Evolutionary conservation across 345 rosid genomes (phyloP), one percentile per base, ranked within the genome.

Genomic region (Erucastrum elatum): DNA sequence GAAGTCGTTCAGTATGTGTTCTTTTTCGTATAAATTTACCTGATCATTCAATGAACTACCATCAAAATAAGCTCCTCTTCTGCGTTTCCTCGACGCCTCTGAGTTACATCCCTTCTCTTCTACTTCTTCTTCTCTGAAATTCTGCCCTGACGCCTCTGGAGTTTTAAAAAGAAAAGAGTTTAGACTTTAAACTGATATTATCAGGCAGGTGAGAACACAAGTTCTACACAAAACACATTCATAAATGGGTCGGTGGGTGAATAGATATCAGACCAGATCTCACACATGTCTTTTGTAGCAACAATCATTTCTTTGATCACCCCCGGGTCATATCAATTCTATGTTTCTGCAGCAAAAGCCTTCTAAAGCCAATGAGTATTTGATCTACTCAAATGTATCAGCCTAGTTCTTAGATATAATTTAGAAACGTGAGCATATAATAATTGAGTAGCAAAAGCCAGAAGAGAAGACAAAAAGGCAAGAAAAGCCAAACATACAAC

Each of bases 141-240:
- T 92, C 87, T 90, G 97, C 82, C 87, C 92, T 8, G 91, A 87
- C 10, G 79, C 87, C 85, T 92, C 97, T 89, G 88, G 2, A 75
- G 16, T 41, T 66, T 55, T 26, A 74, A 64, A 16, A 84, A 37
- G 67, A 62, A 63, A 3, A 62, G 69, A 34, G 70, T 15, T 78
- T 72, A 72, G 77, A 68, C 15, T 56, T 17, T 59, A 34, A 11
- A 66, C 31, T 10, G 33, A 17, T 29, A 39, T n/a, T 29, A 21
- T 13, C 62, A 66, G n/a, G 68, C 5, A 73, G 35, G 27, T 12
- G 0, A 71, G 16, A 15, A 79, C 15, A 61, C 31, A 61, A 72
- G 44, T 67, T 60, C 11, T 27, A 27, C 51, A 25, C 21, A 21
- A 30, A 75, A 39, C 31, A 55, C 25, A 74, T 69, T 30, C 75